Evolutionary conservation across 352 stramenopile genomes (phyloP), one percentile per base, ranked within the genome.

Genomic region (Phytophthora idaei): DNA sequence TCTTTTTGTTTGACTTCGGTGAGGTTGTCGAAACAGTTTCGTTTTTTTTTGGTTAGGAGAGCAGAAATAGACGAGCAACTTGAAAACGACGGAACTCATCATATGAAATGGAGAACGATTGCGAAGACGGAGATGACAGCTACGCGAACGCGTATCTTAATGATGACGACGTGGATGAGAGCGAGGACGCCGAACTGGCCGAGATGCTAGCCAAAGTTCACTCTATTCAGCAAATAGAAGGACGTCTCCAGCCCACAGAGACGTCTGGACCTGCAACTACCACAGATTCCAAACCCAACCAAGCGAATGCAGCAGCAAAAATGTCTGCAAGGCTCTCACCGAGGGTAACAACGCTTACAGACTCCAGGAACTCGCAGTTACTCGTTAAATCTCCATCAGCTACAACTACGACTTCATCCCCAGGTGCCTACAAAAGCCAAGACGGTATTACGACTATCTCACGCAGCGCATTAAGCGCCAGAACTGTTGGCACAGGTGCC

Each of bases 121-220:
- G 56, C 3, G 50, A 80, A 5, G 69, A 69, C n/a, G 59, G 68
- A 44, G 64, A 75, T 44, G 69, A 76, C 50, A 77, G 49, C 59
- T 78, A 88, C 25, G 69, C 66, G 15, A 79, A 81, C 34, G 60
- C 57, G 3, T 77, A 90, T 52, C 54, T 79, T 9, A 67, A 84
- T 9, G 78, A 87, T 44, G 71, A 81, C 17, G 71, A 81, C 5
- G 67, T 66, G 3, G 58, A 78, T 39, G 71, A 77, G 21, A 79
- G 80, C 36, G 76, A 88, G 29, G 81, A 79, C n/a, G 76, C 64
- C 14, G 82, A 92, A 44, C 71, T 92, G 4, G 80, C 83, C 7
- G 79, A 80, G 21, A 90, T 92, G 83, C 80, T 93, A 29, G 81
- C 85, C 39, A 94, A 91, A 61, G 80, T 90, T 8, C 68, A 90